These are phyloP conservation scores for Pleurotus giganteus DNA, from an alignment of 768 basidiomycete species.

Conservation along the genomic window DNA sequence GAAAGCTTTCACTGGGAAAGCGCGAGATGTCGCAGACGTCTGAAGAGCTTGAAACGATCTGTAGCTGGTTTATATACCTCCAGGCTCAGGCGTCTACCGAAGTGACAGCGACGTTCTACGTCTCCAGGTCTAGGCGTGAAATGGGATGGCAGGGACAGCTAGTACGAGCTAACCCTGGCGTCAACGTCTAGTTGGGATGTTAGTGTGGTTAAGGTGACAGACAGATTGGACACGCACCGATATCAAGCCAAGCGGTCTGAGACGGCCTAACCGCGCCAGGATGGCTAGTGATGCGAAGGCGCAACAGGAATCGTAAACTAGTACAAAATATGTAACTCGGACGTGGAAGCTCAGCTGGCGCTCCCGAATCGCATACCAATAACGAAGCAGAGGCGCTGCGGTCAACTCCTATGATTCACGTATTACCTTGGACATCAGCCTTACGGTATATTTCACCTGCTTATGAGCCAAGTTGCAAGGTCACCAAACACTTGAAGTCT, in stretches of 20 bases:
- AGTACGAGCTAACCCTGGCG: neutral
- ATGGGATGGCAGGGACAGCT: neutral
- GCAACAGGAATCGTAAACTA: no score
- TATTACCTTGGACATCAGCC: no score
- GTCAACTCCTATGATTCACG: no score
- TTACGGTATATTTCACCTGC: no score
- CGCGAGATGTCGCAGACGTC: constrained; percentile 93
- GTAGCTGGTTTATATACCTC: neutral
- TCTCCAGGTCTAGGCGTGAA: constrained; percentile 1
- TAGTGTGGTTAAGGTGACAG: neutral
- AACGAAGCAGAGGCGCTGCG: no score
- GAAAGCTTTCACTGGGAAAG: constrained; percentile 68
- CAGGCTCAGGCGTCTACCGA: neutral
- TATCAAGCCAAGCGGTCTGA: neutral
- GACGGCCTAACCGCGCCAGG: no score
- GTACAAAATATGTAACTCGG: no score
- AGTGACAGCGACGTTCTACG: neutral
- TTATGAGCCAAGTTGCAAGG: no score
- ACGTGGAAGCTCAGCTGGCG: no score
- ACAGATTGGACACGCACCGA: neutral
- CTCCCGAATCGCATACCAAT: no score
- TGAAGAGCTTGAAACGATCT: neutral
- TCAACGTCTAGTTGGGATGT: neutral
- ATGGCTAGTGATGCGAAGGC: no score
- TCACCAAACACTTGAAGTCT: no score